Evolutionary conservation across 176 grass and related monocot species (phyloP).

Genomic region (Avena sativa): DNA sequence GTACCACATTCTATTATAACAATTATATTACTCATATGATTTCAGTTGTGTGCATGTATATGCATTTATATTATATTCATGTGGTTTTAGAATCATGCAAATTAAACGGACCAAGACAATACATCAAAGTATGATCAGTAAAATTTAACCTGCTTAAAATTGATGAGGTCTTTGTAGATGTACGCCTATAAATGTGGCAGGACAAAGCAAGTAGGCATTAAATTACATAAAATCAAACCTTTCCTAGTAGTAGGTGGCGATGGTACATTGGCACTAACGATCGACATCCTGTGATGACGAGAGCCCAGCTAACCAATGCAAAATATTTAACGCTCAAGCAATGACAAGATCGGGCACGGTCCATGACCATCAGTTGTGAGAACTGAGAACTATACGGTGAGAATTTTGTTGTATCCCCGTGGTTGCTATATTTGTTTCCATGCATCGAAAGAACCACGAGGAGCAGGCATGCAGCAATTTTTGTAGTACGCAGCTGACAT

Average conservation of each 20-base stretch:
- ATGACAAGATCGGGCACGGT: neutral
- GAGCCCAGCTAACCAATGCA: neutral
- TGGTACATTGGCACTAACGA: slow-evolving; percentile 5
- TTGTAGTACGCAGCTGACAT: slow-evolving; percentile 19
- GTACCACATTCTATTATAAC: neutral
- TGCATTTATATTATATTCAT: neutral
- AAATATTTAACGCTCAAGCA: neutral
- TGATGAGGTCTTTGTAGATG: neutral
- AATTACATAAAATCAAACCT: neutral
- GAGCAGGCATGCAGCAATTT: neutral
- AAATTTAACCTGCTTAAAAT: neutral
- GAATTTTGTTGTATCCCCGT: slow-evolving; percentile 13
- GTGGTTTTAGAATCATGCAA: neutral
- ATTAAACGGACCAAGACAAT: neutral
- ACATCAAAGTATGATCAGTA: neutral
- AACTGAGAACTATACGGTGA: neutral
- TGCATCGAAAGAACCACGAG: neutral
- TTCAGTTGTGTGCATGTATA: neutral
- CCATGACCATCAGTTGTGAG: too few relatives aligned
- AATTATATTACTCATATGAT: neutral
- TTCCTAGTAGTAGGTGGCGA: neutral
- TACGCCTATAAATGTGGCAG: neutral
- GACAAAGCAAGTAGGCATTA: neutral
- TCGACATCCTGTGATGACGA: neutral
- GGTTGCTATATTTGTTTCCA: slow-evolving; percentile 25